Evolutionary conservation across 495 filamentous ascomycete species (phyloP).

Genomic region (Aspergillus kassunensis): DNA sequence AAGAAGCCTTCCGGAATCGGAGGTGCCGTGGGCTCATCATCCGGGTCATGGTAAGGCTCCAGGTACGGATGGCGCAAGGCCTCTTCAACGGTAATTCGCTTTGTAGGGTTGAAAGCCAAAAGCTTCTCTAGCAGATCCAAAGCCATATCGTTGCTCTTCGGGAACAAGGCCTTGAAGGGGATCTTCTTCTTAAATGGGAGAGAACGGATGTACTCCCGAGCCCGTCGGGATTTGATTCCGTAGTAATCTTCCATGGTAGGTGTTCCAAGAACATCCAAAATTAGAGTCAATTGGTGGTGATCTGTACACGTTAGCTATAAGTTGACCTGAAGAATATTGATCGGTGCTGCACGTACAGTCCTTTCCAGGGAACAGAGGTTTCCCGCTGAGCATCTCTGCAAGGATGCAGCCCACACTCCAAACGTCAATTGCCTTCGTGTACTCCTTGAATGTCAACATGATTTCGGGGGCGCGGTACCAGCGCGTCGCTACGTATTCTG

Average conservation of each 20-base stretch:
- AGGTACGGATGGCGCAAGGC: slow-evolving; percentile 97
- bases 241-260: slow-evolving; percentile 99
- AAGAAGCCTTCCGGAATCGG: slow-evolving; percentile 99
- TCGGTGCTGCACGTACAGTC: slow-evolving; percentile 75
- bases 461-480: slow-evolving; percentile 99
- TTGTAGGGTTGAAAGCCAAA: slow-evolving; percentile 96
- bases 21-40: slow-evolving; percentile 94
- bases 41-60: slow-evolving; percentile 98
- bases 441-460: slow-evolving; percentile 99
- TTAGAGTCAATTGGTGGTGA: slow-evolving; percentile 97
- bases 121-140: slow-evolving; percentile 94
- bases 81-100: slow-evolving; percentile 97
- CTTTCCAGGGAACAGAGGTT: slow-evolving; percentile 97
- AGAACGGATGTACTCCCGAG: slow-evolving; percentile 97
- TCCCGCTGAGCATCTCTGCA: slow-evolving; percentile 99
- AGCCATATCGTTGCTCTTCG: slow-evolving; percentile 90
- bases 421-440: slow-evolving; percentile 99
- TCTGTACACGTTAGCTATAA: slow-evolving; percentile 49
- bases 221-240: slow-evolving; percentile 97
- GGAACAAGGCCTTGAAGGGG: slow-evolving; percentile 94
- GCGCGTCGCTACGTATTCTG: slow-evolving; percentile 97
- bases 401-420: slow-evolving; percentile 99
- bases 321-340: neutral
- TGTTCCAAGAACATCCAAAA: slow-evolving; percentile 95
- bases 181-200: slow-evolving; percentile 99